Percentiles rank a stretch among this genome's conserved stretches.
Conservation (phyloP, 2,329 filamentous ascomycete genomes). For the Tolypocladium amazonense region DNA sequence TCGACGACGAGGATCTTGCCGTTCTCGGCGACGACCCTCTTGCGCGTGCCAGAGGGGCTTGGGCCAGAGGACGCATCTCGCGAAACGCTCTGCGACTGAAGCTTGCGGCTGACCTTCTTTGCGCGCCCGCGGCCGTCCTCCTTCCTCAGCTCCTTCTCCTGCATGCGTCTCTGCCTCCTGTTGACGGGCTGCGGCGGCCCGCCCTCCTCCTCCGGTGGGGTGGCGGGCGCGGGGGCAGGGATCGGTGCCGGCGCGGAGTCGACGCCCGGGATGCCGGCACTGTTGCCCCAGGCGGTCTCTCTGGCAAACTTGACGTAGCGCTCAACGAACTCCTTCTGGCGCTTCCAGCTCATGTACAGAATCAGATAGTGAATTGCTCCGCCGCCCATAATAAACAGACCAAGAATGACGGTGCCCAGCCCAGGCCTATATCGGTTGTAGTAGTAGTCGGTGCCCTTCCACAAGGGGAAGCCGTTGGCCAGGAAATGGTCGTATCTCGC, state of each 20-base stretch:
- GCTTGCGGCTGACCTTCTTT: conserved; percentile 31
- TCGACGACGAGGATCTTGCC: conserved; percentile 93
- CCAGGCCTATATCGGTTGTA: conserved; percentile 90
- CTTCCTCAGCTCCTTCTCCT: conserved; percentile 38
- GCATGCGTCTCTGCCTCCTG: conserved; percentile 44
- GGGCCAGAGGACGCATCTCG: conserved; percentile 40
- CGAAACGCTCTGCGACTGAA: conserved; percentile 18
- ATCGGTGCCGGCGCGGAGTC: conserved; percentile 34
- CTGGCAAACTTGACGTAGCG: conserved; percentile 86
- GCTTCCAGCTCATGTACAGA: conserved; percentile 77
- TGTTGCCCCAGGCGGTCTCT: conserved; percentile 82
- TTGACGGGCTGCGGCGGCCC: conserved; percentile 54
- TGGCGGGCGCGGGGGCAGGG: conserved; percentile 31
- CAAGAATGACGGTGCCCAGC: conserved; percentile 70
- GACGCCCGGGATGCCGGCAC: conserved; percentile 59
- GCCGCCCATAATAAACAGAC: conserved; percentile 72
- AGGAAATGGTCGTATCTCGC: conserved; percentile 94
- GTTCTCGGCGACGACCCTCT: conserved; percentile 85
- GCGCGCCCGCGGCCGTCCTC: conserved; percentile 46
- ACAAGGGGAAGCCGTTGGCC: conserved; percentile 82
- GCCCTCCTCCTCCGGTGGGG: conserved; percentile 35
- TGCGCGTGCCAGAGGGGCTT: conserved; percentile 61
- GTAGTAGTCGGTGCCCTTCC: conserved; percentile 98
- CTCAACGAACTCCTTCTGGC: conserved; percentile 83
- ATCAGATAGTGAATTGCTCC: conserved; percentile 81